Percentiles rank a stretch among this genome's conserved stretches.
Evolutionary conservation across 495 filamentous ascomycete species (phyloP).

Genomic region (Penicillium chermesinum): DNA sequence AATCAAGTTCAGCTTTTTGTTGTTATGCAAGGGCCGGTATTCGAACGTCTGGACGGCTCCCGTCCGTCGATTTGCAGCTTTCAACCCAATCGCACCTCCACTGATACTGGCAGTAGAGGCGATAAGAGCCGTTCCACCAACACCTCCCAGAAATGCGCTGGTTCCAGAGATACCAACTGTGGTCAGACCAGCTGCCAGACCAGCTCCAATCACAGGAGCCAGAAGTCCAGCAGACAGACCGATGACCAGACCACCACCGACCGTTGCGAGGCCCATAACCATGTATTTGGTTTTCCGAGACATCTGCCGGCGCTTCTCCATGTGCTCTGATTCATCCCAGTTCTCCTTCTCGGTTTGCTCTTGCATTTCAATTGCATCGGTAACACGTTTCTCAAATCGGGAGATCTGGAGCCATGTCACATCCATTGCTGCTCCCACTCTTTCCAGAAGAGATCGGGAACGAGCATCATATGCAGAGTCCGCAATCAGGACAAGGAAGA

Average conservation of each 20-base stretch:
- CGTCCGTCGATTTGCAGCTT: constrained; percentile 77
- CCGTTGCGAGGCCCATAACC: constrained; percentile 95
- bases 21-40: constrained; percentile 93
- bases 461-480: constrained; percentile 90
- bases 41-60: constrained; percentile 95
- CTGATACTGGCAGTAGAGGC: constrained; percentile 83
- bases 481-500: constrained; percentile 93
- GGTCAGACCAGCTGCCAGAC: constrained; percentile 89
- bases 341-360: constrained; percentile 87
- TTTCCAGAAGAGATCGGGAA: constrained; percentile 79
- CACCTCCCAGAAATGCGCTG: constrained; percentile 80
- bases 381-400: constrained; percentile 94
- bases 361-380: constrained; percentile 97
- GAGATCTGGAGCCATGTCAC: constrained; percentile 92
- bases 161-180: constrained; percentile 93
- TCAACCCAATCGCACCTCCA: constrained; percentile 77
- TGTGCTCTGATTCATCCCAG: constrained; percentile 95
- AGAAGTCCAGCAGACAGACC: constrained; percentile 88
- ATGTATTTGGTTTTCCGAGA: constrained; percentile 77
- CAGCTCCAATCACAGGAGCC: constrained; percentile 91
- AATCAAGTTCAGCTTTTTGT: constrained; percentile 94
- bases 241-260: constrained; percentile 93
- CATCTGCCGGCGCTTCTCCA: constrained; percentile 77
- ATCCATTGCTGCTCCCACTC: constrained; percentile 70
- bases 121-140: constrained; percentile 89